Evolutionary conservation across 1,284 basidiomycete species (phyloP), one percentile per base, ranked within the genome.

Genomic region (Cutaneotrichosporon cavernicola): DNA sequence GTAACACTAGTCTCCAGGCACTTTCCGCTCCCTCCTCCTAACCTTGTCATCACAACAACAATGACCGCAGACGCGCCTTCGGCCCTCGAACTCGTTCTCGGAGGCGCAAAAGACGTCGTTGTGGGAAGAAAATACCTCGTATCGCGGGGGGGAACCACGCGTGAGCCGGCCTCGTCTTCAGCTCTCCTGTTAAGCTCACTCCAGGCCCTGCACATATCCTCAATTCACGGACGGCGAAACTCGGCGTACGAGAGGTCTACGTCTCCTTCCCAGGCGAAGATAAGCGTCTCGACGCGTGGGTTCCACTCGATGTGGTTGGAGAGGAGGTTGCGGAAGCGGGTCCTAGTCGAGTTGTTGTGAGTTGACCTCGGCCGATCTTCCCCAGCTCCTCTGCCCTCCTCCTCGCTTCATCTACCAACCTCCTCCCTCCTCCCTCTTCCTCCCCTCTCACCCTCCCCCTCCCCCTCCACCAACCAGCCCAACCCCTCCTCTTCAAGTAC

Each of bases 281-380:
- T 81, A 90, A 90, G 77, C 83, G 89, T 16, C 81, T 90, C 68
- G 90, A 91, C 76, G 86, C 88, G 71, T 91, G 90, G 90, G 81
- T 90, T 16, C 78, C 83, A 1, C 83, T 84, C 64, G 40, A 32
- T 1, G 64, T 73, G 2, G 57, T 78, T 1, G 72, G 71, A 1
- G 64, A 65, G 21, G 67, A 72, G 53, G 65, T 70, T 9, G 47
- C 63, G 14, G 51, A 56, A 11, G 56, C 61, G 8, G 62, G 53
- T 26, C 63, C 62, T 34, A 67, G 65, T 38, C 31, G 18, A 38
- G 30, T 43, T 16, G 16, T 11, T 53, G 59, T 59, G 47, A 22
- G 31, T 51, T 49, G 14, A 13, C 32, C 26, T 6, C 22, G 5
- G 14, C 46, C 46, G 26, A 26, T 26, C 8, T n/a, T 47, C 46